Percentiles rank a stretch among this genome's conserved stretches.
Evolutionary conservation across 2,329 filamentous ascomycete species (phyloP).

Genomic region (Pestalotiopsis sp.): DNA sequence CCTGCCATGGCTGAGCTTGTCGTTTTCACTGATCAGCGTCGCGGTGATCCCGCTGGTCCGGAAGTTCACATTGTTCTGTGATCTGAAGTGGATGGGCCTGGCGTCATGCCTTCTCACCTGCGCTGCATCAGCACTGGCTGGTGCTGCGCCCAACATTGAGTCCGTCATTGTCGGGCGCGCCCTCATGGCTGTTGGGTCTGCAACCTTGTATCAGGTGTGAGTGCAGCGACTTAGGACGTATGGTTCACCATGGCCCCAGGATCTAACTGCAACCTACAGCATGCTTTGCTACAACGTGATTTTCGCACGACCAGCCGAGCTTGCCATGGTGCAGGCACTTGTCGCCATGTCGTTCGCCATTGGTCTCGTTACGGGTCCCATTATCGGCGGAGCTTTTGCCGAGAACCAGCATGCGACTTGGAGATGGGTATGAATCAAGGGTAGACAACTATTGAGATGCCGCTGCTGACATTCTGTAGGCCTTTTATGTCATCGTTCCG

Average conservation of each 20-base stretch:
- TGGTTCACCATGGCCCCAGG: neutral
- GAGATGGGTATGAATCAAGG: conserved; percentile 33
- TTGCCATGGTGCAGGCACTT: conserved; percentile 18
- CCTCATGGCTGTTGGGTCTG: conserved; percentile 31
- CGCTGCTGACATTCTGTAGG: conserved; percentile 7
- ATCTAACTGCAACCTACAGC: conserved; percentile 1
- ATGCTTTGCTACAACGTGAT: conserved; percentile 22
- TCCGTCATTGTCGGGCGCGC: conserved; percentile 32
- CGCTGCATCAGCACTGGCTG: conserved; percentile 29
- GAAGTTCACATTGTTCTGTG: conserved; percentile 32
- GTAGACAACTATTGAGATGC: neutral
- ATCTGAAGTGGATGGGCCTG: conserved; percentile 30
- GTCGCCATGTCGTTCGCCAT: conserved; percentile 27
- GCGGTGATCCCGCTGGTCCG: conserved; percentile 34
- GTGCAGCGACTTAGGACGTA: conserved; percentile 2
- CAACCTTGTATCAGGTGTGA: conserved; percentile 32
- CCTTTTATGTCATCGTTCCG: conserved; percentile 21
- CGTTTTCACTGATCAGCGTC: conserved; percentile 34
- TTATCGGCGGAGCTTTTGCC: conserved; percentile 33
- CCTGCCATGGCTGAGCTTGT: conserved; percentile 39
- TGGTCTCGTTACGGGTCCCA: conserved; percentile 23
- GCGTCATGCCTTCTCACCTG: conserved; percentile 27
- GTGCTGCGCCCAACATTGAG: conserved; percentile 27
- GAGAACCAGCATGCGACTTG: conserved; percentile 37
- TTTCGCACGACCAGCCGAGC: conserved; percentile 20